Conservation (phyloP, 768 basidiomycete species). For the Cystobasidium tubakii region DNA sequence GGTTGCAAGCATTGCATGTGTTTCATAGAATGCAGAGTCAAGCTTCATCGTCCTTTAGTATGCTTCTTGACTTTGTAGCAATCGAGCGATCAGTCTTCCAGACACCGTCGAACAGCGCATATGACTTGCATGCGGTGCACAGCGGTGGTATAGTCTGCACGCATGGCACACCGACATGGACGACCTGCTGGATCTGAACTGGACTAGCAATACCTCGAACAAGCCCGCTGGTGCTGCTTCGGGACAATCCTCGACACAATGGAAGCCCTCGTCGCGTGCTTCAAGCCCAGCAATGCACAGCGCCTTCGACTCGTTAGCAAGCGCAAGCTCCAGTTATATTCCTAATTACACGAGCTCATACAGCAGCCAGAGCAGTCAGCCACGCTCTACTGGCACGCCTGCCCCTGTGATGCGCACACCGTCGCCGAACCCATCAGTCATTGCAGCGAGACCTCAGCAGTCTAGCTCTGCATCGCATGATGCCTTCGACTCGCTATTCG, state of each 20-base stretch:
- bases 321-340: not conserved
- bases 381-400: not conserved
- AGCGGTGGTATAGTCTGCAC: too few relatives aligned
- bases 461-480: not conserved
- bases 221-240: not conserved
- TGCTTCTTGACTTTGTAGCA: not conserved
- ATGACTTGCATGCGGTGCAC: not conserved
- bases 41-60: not conserved
- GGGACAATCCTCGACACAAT: not conserved
- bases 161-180: constrained; percentile 38
- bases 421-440: constrained; percentile 7
- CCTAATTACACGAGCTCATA: constrained; percentile 1
- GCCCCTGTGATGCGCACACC: not conserved
- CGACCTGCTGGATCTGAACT: constrained; percentile 44
- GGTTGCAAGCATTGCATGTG: not conserved
- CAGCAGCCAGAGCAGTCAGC: not conserved
- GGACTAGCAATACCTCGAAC: constrained; percentile 5
- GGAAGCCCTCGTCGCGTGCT: not conserved
- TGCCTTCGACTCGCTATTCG: constrained; percentile 33
- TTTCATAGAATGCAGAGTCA: not conserved
- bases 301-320: constrained; percentile 17
- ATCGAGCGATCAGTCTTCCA: not conserved
- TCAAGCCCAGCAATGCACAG: not conserved
- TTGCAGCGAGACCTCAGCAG: not conserved
- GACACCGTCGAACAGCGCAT: not conserved